These are phyloP conservation scores for Musa beccarii DNA, from an alignment of 176 grass and related monocot species.

Conservation along the genomic window DNA sequence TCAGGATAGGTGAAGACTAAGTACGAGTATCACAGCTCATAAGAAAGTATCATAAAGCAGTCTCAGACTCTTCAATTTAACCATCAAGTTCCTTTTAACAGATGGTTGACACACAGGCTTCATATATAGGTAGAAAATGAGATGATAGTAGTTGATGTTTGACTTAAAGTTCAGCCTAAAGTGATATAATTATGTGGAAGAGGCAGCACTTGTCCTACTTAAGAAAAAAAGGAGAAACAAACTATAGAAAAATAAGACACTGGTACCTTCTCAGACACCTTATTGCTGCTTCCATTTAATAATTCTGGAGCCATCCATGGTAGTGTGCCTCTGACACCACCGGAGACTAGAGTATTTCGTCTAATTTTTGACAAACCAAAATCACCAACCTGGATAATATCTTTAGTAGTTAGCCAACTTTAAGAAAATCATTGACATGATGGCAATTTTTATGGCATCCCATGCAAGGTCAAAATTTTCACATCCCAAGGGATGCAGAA, in stretches of 20 bases:
- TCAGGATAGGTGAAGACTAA: neutral
- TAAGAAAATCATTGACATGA: neutral
- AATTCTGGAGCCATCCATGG: slow-evolving; percentile 6
- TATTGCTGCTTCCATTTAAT: slow-evolving; percentile 1
- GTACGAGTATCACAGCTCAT: neutral
- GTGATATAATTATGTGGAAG: neutral
- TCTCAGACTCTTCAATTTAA: neutral
- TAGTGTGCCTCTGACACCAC: slow-evolving; percentile 3
- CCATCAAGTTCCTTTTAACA: too few relatives aligned
- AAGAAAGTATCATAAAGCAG: neutral
- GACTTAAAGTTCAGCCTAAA: neutral
- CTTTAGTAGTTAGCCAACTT: neutral
- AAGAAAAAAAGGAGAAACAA: neutral
- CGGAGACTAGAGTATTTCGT: slow-evolving; percentile 1
- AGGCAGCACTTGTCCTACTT: neutral
- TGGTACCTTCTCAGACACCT: slow-evolving; percentile 3
- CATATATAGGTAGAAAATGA: too few relatives aligned
- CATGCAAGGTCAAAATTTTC: neutral
- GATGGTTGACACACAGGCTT: too few relatives aligned
- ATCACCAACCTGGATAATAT: slow-evolving; percentile 6
- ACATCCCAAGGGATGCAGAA: neutral
- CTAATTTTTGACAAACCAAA: slow-evolving; percentile 8
- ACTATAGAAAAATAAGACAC: neutral
- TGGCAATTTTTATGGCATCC: neutral
- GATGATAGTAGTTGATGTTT: too few relatives aligned